Evolutionary conservation across 2,329 filamentous ascomycete species (phyloP).

Genomic region (Penicillium olsonii): DNA sequence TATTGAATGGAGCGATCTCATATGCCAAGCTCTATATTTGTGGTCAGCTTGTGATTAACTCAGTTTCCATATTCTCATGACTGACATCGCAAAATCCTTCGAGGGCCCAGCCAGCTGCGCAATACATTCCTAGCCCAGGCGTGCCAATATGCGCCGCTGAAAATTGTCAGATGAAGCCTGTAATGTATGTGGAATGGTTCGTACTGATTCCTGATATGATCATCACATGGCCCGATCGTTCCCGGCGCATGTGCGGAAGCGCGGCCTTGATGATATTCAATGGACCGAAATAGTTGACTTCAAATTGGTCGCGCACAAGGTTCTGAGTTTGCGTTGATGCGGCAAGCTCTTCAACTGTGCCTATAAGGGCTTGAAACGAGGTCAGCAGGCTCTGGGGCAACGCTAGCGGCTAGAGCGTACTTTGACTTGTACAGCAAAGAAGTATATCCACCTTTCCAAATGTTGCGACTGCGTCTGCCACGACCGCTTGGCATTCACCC

Average conservation of each 20-base stretch:
- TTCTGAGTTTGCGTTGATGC: constrained; percentile 71
- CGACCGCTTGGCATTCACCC: constrained; percentile 76
- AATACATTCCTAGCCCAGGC: constrained; percentile 86
- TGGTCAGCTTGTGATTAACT: constrained; percentile 11
- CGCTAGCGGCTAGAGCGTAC: constrained; percentile 45
- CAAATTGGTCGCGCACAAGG: constrained; percentile 87
- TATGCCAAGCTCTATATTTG: constrained; percentile 71
- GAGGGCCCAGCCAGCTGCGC: constrained; percentile 88
- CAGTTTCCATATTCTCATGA: background rate
- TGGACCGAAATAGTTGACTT: constrained; percentile 91
- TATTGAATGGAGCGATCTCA: constrained; percentile 94
- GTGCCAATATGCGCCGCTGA: constrained; percentile 83
- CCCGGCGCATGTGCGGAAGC: constrained; percentile 74
- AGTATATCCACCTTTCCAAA: constrained; percentile 90
- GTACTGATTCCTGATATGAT: constrained; percentile 80
- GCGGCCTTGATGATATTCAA: constrained; percentile 93
- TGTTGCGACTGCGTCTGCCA: constrained; percentile 80
- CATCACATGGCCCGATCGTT: constrained; percentile 86
- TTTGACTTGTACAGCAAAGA: constrained; percentile 85
- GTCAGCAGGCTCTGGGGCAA: constrained; percentile 11
- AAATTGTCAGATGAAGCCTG: constrained; percentile 17
- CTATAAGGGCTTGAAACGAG: constrained; percentile 68
- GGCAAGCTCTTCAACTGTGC: constrained; percentile 85
- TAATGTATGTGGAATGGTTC: constrained; percentile 11
- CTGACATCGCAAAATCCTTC: constrained; percentile 89